Base-by-base conservation (phyloP, 2,329 filamentous ascomycete genomes). In the Nemania diffusa region DNA sequence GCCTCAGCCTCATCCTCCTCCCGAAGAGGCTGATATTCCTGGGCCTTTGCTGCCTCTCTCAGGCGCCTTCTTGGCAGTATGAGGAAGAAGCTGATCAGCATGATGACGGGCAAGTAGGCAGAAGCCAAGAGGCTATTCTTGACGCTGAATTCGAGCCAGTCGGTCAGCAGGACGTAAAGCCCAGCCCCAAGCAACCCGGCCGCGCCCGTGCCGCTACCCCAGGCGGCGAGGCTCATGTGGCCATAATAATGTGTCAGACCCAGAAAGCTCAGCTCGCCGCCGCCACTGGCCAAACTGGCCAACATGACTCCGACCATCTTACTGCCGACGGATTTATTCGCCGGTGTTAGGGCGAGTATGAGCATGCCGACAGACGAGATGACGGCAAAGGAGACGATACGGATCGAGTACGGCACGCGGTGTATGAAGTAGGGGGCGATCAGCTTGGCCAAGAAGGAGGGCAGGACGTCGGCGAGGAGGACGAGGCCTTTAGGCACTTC, bases 391-490 rank as follows among this genome's bases (percentile, higher is more conserved):
- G 91, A 79, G 52, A 93, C 76, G 64, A 97, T 88, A 8, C 96
- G 92, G 2, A 90, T 74, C 24, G 85, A 83, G 80, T 98, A 98
- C 0, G 95, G 92, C 8, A 98, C 86, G 64, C 87, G 84, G 78
- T 97, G 93, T 76, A 98, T 97, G 74, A 97, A 95, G 84, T 98
- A 97, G 0, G 96, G 96, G 0, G 93, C 93, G 75, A 93, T 83
- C 56, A 98, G 87, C 79, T 98, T 98, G 57, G 91, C 92, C 62
- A 92, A 79, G 80, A 99, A 97, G 11, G 92, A 94, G 1, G 96
- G 96, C 24, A 97, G 84, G 62, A 98, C 93, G 79, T 97, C 94
- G 78, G 94, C 94, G 69, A 98, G 92, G 62, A 98, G 90, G 62
- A 99, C 95, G 64, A 97, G 87, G 73, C 92, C 93, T 79, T 98